Evolutionary conservation across 169 alveolate genomes (phyloP).

Genomic region (Besnoitia besnoiti): DNA sequence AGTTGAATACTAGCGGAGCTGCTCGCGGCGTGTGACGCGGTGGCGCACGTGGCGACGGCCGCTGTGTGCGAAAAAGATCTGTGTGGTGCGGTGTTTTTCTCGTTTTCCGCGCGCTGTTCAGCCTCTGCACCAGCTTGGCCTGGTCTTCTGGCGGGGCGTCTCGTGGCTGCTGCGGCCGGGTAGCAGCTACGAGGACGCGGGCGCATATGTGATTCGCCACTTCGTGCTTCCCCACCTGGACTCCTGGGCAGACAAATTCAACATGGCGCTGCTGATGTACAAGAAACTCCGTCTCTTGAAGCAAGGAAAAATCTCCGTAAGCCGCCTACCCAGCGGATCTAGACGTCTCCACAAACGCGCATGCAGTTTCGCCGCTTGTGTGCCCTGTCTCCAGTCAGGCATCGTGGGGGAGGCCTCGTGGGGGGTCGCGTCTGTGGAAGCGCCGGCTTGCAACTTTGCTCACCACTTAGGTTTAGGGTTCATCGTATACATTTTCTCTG

Average conservation of each 20-base stretch:
- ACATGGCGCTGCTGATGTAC: slow-evolving; percentile 93
- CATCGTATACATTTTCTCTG: too few species aligned
- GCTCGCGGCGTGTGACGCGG: too few species aligned
- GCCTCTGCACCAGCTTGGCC: slow-evolving; percentile 85
- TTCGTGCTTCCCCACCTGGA: slow-evolving; percentile 94
- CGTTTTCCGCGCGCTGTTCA: neutral
- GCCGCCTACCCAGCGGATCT: neutral
- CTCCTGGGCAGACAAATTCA: slow-evolving; percentile 92
- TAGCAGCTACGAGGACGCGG: slow-evolving; percentile 94
- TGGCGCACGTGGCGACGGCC: too few species aligned
- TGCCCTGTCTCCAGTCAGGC: too few species aligned
- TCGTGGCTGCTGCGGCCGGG: slow-evolving; percentile 86
- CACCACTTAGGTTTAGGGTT: too few species aligned
- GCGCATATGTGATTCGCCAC: slow-evolving; percentile 90
- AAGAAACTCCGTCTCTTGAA: slow-evolving; percentile 93
- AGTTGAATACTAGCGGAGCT: too few species aligned
- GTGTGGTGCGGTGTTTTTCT: too few species aligned
- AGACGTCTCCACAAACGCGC: neutral
- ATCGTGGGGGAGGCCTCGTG: too few species aligned
- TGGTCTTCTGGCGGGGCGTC: slow-evolving; percentile 80
- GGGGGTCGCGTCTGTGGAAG: too few species aligned
- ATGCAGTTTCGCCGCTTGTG: neutral
- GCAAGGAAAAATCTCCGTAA: slow-evolving; percentile 83
- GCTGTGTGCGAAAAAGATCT: too few species aligned
- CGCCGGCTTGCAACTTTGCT: too few species aligned